Conservation (phyloP, 1,284 basidiomycete genomes). For the Sparassis latifolia region DNA sequence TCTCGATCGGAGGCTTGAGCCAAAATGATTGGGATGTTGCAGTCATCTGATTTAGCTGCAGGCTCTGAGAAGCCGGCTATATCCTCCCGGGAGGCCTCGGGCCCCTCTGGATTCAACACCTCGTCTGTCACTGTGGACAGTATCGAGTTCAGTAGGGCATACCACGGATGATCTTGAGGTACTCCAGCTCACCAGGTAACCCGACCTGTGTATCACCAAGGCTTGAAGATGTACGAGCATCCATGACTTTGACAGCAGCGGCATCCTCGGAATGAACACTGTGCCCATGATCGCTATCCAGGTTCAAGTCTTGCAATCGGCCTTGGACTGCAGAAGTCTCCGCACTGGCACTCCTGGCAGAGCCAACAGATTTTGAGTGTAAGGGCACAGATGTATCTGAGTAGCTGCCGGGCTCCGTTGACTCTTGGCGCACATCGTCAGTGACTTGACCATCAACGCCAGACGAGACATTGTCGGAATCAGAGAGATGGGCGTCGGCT, state of each 20-base stretch:
- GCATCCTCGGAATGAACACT: no score
- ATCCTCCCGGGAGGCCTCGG: no score
- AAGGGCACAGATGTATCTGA: neutral
- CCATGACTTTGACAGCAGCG: neutral
- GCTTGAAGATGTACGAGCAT: neutral
- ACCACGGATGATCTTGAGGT: neutral
- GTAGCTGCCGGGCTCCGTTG: neutral
- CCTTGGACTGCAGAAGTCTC: neutral
- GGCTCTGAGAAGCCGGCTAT: no score
- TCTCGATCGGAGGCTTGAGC: no score
- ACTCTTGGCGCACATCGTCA: neutral
- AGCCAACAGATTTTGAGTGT: neutral
- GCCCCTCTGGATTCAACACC: neutral
- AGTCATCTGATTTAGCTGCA: no score
- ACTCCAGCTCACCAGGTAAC: neutral
- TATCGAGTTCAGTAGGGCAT: neutral
- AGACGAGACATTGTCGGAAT: neutral
- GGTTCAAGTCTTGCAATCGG: slow-evolving; percentile 3
- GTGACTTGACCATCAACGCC: neutral
- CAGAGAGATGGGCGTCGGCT: neutral
- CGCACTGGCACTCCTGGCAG: neutral
- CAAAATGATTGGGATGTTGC: no score
- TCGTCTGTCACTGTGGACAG: neutral
- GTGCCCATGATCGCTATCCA: neutral
- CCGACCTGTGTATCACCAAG: neutral